Percentiles rank a stretch among this genome's conserved stretches.
Conservation (phyloP, 2,329 filamentous ascomycete genomes). For the Hypoxylon sp. region DNA sequence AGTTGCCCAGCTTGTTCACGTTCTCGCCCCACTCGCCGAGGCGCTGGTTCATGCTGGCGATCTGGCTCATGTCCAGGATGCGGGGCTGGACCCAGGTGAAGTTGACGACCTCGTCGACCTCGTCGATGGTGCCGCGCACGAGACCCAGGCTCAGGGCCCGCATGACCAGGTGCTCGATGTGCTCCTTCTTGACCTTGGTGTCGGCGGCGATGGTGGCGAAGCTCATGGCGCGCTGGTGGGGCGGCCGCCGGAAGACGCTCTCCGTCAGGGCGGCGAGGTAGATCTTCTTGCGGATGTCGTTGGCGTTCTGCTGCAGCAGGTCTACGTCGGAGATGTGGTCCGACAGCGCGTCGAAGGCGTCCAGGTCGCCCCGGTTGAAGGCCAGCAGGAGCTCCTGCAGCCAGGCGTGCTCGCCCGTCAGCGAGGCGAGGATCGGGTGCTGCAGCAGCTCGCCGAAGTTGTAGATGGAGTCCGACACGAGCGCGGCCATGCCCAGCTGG, state of each 20-base stretch:
- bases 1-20: slow-evolving; percentile 95
- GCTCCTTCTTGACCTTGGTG: slow-evolving; percentile 88
- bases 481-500: slow-evolving; percentile 89
- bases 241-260: slow-evolving; percentile 92
- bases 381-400: slow-evolving; percentile 95
- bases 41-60: slow-evolving; percentile 87
- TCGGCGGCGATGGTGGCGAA: slow-evolving; percentile 89
- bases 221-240: slow-evolving; percentile 93
- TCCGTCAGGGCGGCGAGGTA: slow-evolving; percentile 96
- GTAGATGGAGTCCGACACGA: slow-evolving; percentile 96
- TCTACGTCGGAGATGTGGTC: slow-evolving; percentile 82
- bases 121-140: slow-evolving; percentile 91
- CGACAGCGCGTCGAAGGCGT: slow-evolving; percentile 83
- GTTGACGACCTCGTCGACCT: slow-evolving; percentile 91
- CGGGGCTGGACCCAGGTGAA: slow-evolving; percentile 99
- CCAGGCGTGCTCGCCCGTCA: slow-evolving; percentile 84
- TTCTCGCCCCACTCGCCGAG: slow-evolving; percentile 95
- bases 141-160: slow-evolving; percentile 96
- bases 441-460: slow-evolving; percentile 99
- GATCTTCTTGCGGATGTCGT: slow-evolving; percentile 95
- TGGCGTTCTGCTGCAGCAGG: slow-evolving; percentile 79
- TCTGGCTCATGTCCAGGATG: slow-evolving; percentile 94
- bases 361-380: slow-evolving; percentile 94
- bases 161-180: slow-evolving; percentile 99
- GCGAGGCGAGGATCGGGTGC: slow-evolving; percentile 91